Evolutionary conservation across 768 basidiomycete genomes (phyloP), one percentile per base, ranked within the genome.

Genomic region (Lactarius tabidus): DNA sequence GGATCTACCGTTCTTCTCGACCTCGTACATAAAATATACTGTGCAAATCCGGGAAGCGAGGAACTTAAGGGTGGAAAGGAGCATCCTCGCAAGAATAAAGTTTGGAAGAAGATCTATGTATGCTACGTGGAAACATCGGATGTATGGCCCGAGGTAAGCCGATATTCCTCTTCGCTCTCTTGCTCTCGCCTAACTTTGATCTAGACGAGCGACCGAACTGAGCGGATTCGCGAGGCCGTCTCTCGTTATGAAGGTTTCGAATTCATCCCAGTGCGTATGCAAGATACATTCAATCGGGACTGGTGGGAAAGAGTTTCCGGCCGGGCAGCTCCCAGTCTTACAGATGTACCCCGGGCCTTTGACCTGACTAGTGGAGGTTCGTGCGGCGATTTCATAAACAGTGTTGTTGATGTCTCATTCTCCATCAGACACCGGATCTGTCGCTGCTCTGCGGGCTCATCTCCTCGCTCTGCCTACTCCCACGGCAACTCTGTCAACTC

Each of bases 1-100:
- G 87, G 89, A 5, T 91, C 91, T 0, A 85, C 87, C 0, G 80
- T 90, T 1, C 78, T 93, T 14, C 78, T 92, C 18, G 87, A 93
- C 72, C 77, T 92, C 26, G 79, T 91, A 2, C 77, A 84, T 31
- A 79, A 79, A 69, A 81, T 79, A 23, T 90, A 89, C 72, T 83
- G 88, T 61, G 70, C 78, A 15, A 63, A 59, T 6, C 48, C 63
- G 17, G 70, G 75, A 2, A 70, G 65, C 36, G 72, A 74, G 55
- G 71, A 70, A 54, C 63, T 69, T 23, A 77, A 80, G 70, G 86
- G 86, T 4, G 88, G 90, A 23, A 84, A 78, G 58, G 79, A 85
- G 60, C 89, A 91, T 74, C 90, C 89, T 3, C 78, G 86, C 38
- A 84, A 84, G 67, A 75, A 78, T 48, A 77, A 73, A 17, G 82